These are phyloP conservation scores for Fusarium xyrophilum DNA, from an alignment of 2,329 filamentous ascomycete species.

Conservation along the genomic window DNA sequence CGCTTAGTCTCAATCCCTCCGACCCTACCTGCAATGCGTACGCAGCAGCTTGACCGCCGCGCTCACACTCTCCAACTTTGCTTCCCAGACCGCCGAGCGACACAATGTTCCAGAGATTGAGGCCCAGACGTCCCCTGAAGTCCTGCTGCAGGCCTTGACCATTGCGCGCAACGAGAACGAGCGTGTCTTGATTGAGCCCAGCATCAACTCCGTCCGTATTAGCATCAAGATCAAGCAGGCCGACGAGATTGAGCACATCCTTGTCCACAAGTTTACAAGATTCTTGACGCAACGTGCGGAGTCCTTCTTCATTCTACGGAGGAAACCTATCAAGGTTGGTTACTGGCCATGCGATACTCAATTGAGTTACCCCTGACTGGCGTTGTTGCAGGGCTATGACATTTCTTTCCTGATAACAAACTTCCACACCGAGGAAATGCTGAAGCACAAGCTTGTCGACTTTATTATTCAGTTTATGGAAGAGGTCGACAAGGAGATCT, in stretches of 20 bases:
- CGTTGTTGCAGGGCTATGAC: slow-evolving; percentile 78
- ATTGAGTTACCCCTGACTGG: slow-evolving; percentile 25
- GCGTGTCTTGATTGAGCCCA: slow-evolving; percentile 93
- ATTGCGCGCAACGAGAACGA: slow-evolving; percentile 97
- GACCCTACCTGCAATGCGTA: slow-evolving; percentile 95
- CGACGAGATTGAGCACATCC: slow-evolving; percentile 96
- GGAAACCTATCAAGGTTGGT: slow-evolving; percentile 90
- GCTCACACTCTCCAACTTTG: slow-evolving; percentile 89
- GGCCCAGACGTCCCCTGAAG: slow-evolving; percentile 89
- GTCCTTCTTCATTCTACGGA: slow-evolving; percentile 92
- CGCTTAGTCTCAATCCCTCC: slow-evolving; percentile 87
- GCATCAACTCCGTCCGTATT: slow-evolving; percentile 94
- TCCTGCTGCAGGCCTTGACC: slow-evolving; percentile 87
- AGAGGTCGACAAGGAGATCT: slow-evolving; percentile 99
- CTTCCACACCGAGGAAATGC: slow-evolving; percentile 97
- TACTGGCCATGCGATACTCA: not conserved
- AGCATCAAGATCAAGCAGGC: slow-evolving; percentile 99
- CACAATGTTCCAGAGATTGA: slow-evolving; percentile 99
- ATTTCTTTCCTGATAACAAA: slow-evolving; percentile 99
- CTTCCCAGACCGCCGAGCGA: slow-evolving; percentile 92
- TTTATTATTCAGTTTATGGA: slow-evolving; percentile 99
- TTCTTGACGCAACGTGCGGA: slow-evolving; percentile 85
- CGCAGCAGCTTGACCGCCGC: slow-evolving; percentile 93
- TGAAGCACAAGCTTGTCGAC: slow-evolving; percentile 98
- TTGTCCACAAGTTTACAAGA: slow-evolving; percentile 97